phyloP scores from a whole-genome alignment of 2,329 filamentous ascomycete species.

The Graphilbum fragrans region DNA sequence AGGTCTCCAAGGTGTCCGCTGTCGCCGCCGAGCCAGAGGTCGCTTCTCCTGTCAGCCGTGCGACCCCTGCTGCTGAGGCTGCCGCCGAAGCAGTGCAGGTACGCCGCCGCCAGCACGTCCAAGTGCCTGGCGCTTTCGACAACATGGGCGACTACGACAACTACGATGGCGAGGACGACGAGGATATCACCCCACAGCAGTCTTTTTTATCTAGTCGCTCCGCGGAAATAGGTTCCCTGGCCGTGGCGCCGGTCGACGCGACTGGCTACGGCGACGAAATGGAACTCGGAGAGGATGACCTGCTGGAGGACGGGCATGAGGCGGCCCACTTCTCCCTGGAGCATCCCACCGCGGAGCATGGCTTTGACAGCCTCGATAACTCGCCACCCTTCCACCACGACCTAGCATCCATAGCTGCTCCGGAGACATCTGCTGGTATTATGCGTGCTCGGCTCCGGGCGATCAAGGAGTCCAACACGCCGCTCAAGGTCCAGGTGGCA shows the following conservation, averaged over 20 bases:
- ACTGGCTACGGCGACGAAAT: conserved; percentile 51
- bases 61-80: conserved; percentile 13
- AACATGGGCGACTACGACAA: conserved; percentile 37
- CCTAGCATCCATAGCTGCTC: conserved; percentile 28
- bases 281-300: conserved; percentile 63
- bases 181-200: conserved; percentile 35
- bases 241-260: conserved; percentile 37
- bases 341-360: conserved; percentile 65
- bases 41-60: conserved; percentile 11
- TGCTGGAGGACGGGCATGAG: conserved; percentile 58
- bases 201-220: conserved; percentile 93
- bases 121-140: conserved; percentile 73
- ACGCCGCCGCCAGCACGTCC: conserved; percentile 27
- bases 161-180: conserved; percentile 43
- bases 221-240: conserved; percentile 60
- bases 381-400: conserved; percentile 37
- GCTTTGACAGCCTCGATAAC: conserved; percentile 20
- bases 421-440: conserved; percentile 47
- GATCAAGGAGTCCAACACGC: conserved; percentile 46
- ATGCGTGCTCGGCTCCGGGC: conserved; percentile 53
- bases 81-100: conserved; percentile 47
- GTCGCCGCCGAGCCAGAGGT: conserved; percentile 12
- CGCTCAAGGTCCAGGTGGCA: conserved; percentile 46
- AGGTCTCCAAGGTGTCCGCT: conserved; percentile 3
- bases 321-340: conserved; percentile 65